Base-by-base conservation (phyloP, 805 yeast species). In the Candida morakotiae region DNA sequence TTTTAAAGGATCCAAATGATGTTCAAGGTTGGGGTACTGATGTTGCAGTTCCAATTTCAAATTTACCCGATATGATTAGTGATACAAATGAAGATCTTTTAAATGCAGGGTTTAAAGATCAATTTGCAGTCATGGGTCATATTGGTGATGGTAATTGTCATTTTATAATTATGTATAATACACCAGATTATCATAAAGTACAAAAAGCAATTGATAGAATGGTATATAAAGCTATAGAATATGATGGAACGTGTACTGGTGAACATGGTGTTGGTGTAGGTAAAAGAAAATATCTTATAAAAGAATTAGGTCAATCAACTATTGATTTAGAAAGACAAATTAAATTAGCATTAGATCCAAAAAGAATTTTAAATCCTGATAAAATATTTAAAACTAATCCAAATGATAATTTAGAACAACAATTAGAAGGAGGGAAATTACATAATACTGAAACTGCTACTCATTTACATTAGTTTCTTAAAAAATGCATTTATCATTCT, bases 91-190 rank as follows among this genome's bases (percentile, higher is more conserved):
- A 71, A 9, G 86, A 84, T 48, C 71, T 87, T 55, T 70, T 64
- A 20, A 50, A 58, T 3, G 69, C 75, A 29, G 86, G 86, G 0
- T 61, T 83, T 40, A 47, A 59, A 13, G 42, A 53, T 31, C 47
- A 40, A 35, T 79, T 83, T 14, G 75, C 88, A 8, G 73, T 83
- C 24, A 79, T 87, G 52, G 95, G 95, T 5, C 96, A 87, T 58
- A 87, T 83, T 22, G 95, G 95, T 15, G 96, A 87, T 58, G 96
- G 95, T 26, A 87, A 87, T 60, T 85, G 87, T 64, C 96, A 87
- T 54, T 82, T 86, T 11, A 72, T 84, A 41, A 51, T 87, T 23
- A 62, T 81, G 39, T 83, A 79, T 58, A 74, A 79, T 42, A 14
- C 29, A 67, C 40, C 63, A 74, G 26, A 60, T 39, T 71, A 79